These are phyloP conservation scores for Apodospora peruviana DNA, from an alignment of 495 filamentous ascomycete genomes.

Conservation along the genomic window DNA sequence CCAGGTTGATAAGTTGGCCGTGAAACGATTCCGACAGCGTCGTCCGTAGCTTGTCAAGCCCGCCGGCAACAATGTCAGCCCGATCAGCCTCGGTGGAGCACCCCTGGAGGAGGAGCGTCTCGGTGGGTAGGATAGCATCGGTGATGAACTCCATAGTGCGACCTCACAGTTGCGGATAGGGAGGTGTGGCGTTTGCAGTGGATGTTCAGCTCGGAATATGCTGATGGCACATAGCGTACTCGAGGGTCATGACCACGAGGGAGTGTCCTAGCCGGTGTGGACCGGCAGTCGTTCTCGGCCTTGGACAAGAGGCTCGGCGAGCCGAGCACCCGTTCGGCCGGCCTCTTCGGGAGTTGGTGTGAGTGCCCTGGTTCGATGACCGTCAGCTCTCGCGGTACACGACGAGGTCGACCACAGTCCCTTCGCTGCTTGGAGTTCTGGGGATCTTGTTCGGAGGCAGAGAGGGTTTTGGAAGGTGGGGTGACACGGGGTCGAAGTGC, in stretches of 20 bases:
- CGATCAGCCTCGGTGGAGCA: slow-evolving; percentile 43
- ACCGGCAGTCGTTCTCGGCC: no score
- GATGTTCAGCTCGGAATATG: slow-evolving; percentile 3
- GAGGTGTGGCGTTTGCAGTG: background rate
- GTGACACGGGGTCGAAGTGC: no score
- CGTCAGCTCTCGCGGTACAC: no score
- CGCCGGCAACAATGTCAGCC: slow-evolving; percentile 32
- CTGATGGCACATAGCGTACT: slow-evolving; percentile 12
- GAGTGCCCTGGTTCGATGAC: no score
- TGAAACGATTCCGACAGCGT: slow-evolving; percentile 35
- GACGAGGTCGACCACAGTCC: no score
- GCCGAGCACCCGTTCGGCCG: no score
- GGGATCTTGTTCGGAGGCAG: no score
- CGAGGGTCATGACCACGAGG: slow-evolving; percentile 9
- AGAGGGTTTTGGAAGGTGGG: no score
- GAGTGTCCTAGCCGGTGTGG: background rate
- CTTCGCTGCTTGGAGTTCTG: no score
- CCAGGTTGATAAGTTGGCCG: slow-evolving; percentile 34
- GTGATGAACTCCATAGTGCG: slow-evolving; percentile 16
- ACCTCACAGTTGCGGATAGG: background rate
- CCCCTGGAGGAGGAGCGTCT: slow-evolving; percentile 34
- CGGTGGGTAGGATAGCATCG: slow-evolving; percentile 8
- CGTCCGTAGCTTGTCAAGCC: slow-evolving; percentile 36
- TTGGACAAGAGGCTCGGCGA: no score
- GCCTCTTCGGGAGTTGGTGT: no score